Conservation (phyloP, 345 rosid species). For the Hibiscus mutabilis region DNA sequence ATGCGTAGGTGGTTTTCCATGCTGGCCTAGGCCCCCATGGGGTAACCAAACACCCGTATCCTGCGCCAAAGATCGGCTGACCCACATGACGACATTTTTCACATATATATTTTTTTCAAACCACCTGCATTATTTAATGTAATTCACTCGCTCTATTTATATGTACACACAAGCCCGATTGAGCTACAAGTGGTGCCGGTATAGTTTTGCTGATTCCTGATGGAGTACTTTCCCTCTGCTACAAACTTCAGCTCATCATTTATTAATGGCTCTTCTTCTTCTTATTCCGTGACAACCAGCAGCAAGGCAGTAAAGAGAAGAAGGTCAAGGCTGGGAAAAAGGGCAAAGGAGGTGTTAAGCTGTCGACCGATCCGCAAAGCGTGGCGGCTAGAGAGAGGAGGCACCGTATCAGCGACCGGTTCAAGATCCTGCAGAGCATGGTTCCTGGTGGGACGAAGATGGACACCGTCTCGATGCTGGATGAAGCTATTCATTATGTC, state of each 20-base stretch:
- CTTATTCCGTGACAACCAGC: not conserved
- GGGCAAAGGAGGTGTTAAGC: conserved; percentile 27
- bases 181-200: not conserved
- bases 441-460: conserved; percentile 83
- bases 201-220: not conserved
- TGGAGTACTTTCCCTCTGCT: conserved; percentile 21
- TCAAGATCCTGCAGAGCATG: conserved; percentile 77
- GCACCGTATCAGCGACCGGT: conserved; percentile 75
- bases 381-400: conserved; percentile 87
- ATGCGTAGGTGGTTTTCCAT: conserved; percentile 13
- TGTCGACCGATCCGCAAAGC: conserved; percentile 87
- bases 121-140: not conserved
- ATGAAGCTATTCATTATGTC: conserved; percentile 82
- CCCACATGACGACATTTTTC: conserved; percentile 23
- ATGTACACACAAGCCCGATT: no score
- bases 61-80: conserved; percentile 38
- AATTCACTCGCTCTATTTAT: no score
- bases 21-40: conserved; percentile 21
- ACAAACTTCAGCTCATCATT: conserved; percentile 19
- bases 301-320: conserved; percentile 17
- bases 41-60: conserved; percentile 36
- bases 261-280: conserved; percentile 23
- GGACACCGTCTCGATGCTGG: conserved; percentile 91
- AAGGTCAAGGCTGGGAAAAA: conserved; percentile 9
- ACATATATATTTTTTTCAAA: not conserved